A percentile compares a stretch with the other conserved stretches of the same genome.
These are phyloP conservation scores for Ocimum tenuiflorum DNA, from an alignment of 257 asterid genomes.

Conservation along the genomic window DNA sequence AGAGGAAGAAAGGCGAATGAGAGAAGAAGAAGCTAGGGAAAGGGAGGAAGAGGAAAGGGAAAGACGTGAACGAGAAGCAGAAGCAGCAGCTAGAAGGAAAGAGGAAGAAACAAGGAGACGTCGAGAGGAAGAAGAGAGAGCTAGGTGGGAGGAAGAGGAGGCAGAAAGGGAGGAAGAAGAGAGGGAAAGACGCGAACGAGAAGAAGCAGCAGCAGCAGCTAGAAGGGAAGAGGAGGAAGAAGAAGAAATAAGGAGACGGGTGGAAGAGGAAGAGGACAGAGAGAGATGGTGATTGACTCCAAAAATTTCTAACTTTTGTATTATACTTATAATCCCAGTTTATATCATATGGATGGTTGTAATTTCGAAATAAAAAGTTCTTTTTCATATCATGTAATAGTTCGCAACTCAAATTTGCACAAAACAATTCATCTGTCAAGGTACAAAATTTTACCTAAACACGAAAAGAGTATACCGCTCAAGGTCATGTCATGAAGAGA, in stretches of 20 bases:
- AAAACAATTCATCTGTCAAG: too few relatives aligned
- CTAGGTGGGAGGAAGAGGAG: neutral
- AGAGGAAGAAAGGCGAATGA: neutral
- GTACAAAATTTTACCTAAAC: neutral
- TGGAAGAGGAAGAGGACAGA: constrained; percentile 9
- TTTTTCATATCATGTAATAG: too few relatives aligned
- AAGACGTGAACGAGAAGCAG: neutral
- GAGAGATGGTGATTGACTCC: neutral
- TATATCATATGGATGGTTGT: too few relatives aligned
- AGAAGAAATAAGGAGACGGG: neutral
- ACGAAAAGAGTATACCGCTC: neutral
- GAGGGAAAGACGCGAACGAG: constrained; percentile 3
- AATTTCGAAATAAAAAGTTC: too few relatives aligned
- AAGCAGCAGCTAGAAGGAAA: neutral
- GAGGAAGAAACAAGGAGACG: neutral
- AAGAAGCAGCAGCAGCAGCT: constrained; percentile 7
- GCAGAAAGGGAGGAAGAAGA: neutral
- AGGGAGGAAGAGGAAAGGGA: constrained; percentile 2
- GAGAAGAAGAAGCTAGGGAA: constrained; percentile 9
- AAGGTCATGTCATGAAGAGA: constrained; percentile 22
- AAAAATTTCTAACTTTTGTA: too few relatives aligned
- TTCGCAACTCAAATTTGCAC: too few relatives aligned
- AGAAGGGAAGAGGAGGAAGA: neutral
- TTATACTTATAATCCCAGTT: too few relatives aligned
- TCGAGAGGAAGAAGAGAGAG: constrained; percentile 21